These are phyloP conservation scores for Diatrype stigma DNA, from an alignment of 2,329 filamentous ascomycete genomes.

Conservation along the genomic window DNA sequence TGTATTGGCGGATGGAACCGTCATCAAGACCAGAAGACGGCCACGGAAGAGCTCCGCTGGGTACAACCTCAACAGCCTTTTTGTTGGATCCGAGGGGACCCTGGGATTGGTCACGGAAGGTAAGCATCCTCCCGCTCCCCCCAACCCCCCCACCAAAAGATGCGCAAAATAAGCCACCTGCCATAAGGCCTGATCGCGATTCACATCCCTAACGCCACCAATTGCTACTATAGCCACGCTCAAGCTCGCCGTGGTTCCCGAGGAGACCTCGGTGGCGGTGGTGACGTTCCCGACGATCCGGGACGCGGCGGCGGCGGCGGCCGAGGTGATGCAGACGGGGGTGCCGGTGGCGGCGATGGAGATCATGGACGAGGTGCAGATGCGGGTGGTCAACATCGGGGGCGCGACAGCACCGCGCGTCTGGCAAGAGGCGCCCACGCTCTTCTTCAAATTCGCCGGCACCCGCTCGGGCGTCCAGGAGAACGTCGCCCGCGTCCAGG, in stretches of 20 bases:
- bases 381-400: conserved; percentile 74
- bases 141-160: no score
- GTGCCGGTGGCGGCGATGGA: conserved; percentile 75
- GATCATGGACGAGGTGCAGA: conserved; percentile 85
- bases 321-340: conserved; percentile 70
- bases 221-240: conserved; percentile 54
- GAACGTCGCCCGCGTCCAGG: conserved; percentile 65
- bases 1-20: conserved; percentile 70
- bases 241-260: conserved; percentile 72
- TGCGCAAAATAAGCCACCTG: background rate
- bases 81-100: conserved; percentile 79
- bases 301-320: conserved; percentile 70
- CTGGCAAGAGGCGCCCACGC: conserved; percentile 72
- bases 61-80: conserved; percentile 77
- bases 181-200: no score
- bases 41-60: conserved; percentile 78
- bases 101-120: conserved; percentile 75
- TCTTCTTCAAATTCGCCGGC: conserved; percentile 85
- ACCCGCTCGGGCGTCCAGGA: conserved; percentile 74
- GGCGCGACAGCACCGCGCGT: conserved; percentile 63
- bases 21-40: conserved; percentile 75
- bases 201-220: background rate
- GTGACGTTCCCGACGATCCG: conserved; percentile 75
- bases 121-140: conserved; percentile 22
- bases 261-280: conserved; percentile 73